Base-by-base conservation (phyloP, 2,329 filamentous ascomycete genomes). In the Xylariaceae sp. region DNA sequence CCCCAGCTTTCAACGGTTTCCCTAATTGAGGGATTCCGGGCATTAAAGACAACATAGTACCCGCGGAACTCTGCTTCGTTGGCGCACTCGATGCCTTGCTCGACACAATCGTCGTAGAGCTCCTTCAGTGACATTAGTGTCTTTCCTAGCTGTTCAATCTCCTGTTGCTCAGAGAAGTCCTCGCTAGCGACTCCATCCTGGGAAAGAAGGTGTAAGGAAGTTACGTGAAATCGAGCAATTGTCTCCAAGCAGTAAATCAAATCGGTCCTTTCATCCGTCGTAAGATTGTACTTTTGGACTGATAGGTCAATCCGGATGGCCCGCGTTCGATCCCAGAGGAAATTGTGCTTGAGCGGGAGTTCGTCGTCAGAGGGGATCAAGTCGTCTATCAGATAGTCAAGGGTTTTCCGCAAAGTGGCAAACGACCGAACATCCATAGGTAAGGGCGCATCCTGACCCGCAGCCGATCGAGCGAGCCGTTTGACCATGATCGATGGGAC, bases 291-390 rank as follows among this genome's bases (percentile, higher is more conserved):
- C 54, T 67, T 66, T 47, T 87, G 83, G 51, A 86, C 85, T 15
- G 82, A 81, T 58, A 87, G 85, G 61, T 87, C 84, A 53, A 83
- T 78, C 19, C 84, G 80, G 49, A 87, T 82, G 9, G 82, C 82
- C 49, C 84, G 73, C 18, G 83, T 86, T 39, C 84, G 75, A 61
- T 87, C 83, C 82, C 84, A 86, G 1, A 87, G 70, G 50, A 85
- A 87, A 48, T 77, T 79, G 59, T 87, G 83, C 39, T 80, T 68
- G 5, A 67, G 58, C 0, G 79, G 73, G 6, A 87, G 70, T 43
- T 80, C 74, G 51, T 73, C 74, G 42, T 85, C 78, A 5, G 74
- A 68, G 38, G 71, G 71, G 40, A 87, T 68, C 2, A 87, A 68
- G 44, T 78, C 72, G 58, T 84, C 75, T 42, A 87, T 72, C 3